These are phyloP conservation scores for Eutrema salsugineum DNA, from an alignment of 441 rosid species.

Conservation along the genomic window DNA sequence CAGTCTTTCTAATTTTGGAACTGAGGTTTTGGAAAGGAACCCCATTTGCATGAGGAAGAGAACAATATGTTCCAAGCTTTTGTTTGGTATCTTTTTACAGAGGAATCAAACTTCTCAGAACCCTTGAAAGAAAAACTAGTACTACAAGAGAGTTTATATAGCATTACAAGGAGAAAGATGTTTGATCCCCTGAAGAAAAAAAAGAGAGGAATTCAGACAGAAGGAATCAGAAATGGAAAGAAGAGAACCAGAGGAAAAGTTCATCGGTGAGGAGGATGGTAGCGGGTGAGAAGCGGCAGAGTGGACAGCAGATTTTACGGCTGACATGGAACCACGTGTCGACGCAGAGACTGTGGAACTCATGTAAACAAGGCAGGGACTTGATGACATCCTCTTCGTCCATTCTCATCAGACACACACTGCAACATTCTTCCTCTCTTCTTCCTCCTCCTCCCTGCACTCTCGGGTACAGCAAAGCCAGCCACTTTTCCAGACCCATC, in stretches of 20 bases:
- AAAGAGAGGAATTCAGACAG: not conserved
- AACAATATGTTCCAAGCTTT: not conserved
- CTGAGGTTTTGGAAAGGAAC: not conserved
- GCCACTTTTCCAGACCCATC: constrained; percentile 29
- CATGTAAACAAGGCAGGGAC: constrained; percentile 31
- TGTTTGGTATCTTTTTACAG: not conserved
- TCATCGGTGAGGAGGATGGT: constrained; percentile 31
- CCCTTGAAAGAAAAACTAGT: constrained; percentile 15
- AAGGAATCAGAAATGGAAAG: constrained; percentile 29
- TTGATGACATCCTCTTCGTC: constrained; percentile 22
- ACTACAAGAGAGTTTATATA: constrained; percentile 5
- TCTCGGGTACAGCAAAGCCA: constrained; percentile 23
- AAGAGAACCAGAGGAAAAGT: constrained; percentile 34
- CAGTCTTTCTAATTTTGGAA: not conserved
- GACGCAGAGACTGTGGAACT: constrained; percentile 30
- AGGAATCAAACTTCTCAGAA: constrained; percentile 11
- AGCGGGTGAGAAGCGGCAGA: constrained; percentile 28
- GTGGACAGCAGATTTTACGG: constrained; percentile 26
- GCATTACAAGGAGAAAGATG: constrained; percentile 11
- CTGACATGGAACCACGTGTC: constrained; percentile 33
- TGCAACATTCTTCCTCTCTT: constrained; percentile 22
- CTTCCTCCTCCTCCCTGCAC: constrained; percentile 2
- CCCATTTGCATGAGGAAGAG: not conserved
- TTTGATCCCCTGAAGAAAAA: not conserved
- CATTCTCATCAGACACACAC: constrained; percentile 35